A percentile compares a stretch with the other conserved stretches of the same genome.
Evolutionary conservation across 768 basidiomycete species (phyloP).

Genomic region (Mycena haematopus): DNA sequence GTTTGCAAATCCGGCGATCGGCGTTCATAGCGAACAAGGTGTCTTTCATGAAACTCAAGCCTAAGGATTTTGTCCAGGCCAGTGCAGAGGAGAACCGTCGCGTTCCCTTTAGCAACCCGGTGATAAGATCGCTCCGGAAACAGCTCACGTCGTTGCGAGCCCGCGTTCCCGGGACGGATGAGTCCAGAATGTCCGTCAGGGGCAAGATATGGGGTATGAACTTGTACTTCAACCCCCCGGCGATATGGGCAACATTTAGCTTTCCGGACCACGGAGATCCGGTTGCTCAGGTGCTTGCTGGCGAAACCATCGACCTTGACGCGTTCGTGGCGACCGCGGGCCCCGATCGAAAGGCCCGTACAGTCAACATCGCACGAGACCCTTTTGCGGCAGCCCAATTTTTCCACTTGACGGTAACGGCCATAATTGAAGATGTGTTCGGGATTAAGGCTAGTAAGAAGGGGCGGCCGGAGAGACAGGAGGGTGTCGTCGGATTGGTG

Average conservation of each 20-base stretch:
- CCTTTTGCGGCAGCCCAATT: slow-evolving; percentile 43
- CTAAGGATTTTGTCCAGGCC: too few species aligned
- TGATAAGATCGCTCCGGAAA: too few species aligned
- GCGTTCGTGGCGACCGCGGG: slow-evolving; percentile 30
- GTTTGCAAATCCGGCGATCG: slow-evolving; percentile 27
- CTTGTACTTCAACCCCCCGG: slow-evolving; percentile 32
- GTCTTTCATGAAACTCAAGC: too few species aligned
- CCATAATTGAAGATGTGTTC: slow-evolving; percentile 36
- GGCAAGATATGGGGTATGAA: slow-evolving; percentile 25
- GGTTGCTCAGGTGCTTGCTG: slow-evolving; percentile 50
- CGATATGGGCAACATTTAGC: slow-evolving; percentile 52
- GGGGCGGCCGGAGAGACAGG: background rate
- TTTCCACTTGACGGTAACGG: slow-evolving; percentile 37
- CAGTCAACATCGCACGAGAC: slow-evolving; percentile 35
- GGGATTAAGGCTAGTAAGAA: slow-evolving; percentile 31
- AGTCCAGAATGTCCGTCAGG: slow-evolving; percentile 33
- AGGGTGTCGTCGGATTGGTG: slow-evolving; percentile 16
- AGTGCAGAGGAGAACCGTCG: too few species aligned
- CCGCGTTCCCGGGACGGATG: slow-evolving; percentile 37
- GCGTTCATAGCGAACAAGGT: background rate
- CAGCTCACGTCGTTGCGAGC: background rate
- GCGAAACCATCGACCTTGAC: slow-evolving; percentile 51
- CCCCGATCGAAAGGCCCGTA: slow-evolving; percentile 27
- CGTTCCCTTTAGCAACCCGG: too few species aligned
- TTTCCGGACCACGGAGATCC: slow-evolving; percentile 34